A percentile compares a stretch with the other conserved stretches of the same genome.
These are phyloP conservation scores for Aristolochia fimbriata DNA, from an alignment of 164 flowering plant species.

Conservation along the genomic window DNA sequence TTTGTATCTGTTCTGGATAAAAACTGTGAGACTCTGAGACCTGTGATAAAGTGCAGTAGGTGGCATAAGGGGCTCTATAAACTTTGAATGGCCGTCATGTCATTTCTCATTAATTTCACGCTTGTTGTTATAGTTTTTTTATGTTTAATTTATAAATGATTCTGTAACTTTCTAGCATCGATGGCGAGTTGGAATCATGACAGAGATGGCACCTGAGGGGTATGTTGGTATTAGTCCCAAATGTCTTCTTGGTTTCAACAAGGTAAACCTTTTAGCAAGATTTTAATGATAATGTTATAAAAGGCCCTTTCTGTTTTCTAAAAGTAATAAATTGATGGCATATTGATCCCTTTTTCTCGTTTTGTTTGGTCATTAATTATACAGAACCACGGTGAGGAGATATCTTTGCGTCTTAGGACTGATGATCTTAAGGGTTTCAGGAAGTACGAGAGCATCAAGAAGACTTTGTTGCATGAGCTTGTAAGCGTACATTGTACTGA, in stretches of 20 bases:
- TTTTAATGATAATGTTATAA: neutral
- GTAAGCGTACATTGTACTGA: slow-evolving; percentile 31
- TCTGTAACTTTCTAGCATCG: slow-evolving; percentile 40
- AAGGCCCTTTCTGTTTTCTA: neutral
- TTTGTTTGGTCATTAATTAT: slow-evolving; percentile 6
- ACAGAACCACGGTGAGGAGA: slow-evolving; percentile 96
- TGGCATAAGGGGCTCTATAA: too few relatives aligned
- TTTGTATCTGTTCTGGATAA: too few relatives aligned
- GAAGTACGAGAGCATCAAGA: slow-evolving; percentile 86
- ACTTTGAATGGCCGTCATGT: too few relatives aligned
- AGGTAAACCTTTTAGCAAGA: slow-evolving; percentile 31
- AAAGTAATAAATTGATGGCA: neutral
- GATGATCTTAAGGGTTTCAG: slow-evolving; percentile 97
- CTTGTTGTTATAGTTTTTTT: too few relatives aligned
- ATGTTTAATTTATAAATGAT: too few relatives aligned
- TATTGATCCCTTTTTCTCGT: neutral
- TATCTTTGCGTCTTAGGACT: slow-evolving; percentile 93
- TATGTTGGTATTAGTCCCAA: slow-evolving; percentile 91
- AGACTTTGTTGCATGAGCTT: slow-evolving; percentile 92
- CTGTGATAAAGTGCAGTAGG: too few relatives aligned
- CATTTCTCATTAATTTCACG: too few relatives aligned
- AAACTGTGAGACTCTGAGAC: too few relatives aligned
- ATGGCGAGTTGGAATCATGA: slow-evolving; percentile 94
- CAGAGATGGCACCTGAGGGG: slow-evolving; percentile 96
- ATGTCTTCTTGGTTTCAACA: slow-evolving; percentile 89